A percentile compares a stretch with the other conserved stretches of the same genome.
These are phyloP conservation scores for Rugonectria rugulosa DNA, from an alignment of 2,329 filamentous ascomycete genomes.

Conservation along the genomic window DNA sequence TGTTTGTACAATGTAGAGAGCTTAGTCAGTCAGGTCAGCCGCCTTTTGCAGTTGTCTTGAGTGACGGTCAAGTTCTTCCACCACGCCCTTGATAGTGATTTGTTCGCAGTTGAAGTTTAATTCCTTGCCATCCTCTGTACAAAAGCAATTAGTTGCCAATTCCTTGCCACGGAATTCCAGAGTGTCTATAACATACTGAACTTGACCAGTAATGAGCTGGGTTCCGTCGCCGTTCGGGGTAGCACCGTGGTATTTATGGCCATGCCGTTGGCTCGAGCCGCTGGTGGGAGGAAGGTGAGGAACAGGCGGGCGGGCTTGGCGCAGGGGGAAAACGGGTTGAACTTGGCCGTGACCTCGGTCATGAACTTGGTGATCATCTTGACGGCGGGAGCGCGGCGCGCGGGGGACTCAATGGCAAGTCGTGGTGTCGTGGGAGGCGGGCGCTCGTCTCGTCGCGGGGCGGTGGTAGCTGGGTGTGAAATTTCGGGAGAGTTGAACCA, in stretches of 20 bases:
- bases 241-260: conserved; percentile 81
- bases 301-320: conserved; percentile 88
- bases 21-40: conserved; percentile 73
- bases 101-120: conserved; percentile 82
- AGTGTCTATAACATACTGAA: conserved; percentile 82
- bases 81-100: conserved; percentile 83
- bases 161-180: too few relatives aligned
- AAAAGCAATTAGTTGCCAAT: conserved; percentile 31
- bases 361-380: conserved; percentile 87
- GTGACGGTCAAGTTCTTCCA: conserved; percentile 90
- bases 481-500: conserved; percentile 27
- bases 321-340: conserved; percentile 87
- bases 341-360: conserved; percentile 83
- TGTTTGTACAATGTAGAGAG: conserved; percentile 36
- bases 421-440: background rate
- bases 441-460: conserved; percentile 5
- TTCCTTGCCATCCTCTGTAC: conserved; percentile 88
- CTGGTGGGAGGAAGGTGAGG: conserved; percentile 82
- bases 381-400: conserved; percentile 26
- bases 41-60: conserved; percentile 82
- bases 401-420: conserved; percentile 13
- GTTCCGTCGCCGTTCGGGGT: conserved; percentile 71
- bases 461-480: conserved; percentile 28
- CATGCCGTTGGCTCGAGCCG: conserved; percentile 76
- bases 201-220: conserved; percentile 76